Base-by-base conservation (phyloP, 805 yeast genomes). In the Candida arabinofermentans region DNA sequence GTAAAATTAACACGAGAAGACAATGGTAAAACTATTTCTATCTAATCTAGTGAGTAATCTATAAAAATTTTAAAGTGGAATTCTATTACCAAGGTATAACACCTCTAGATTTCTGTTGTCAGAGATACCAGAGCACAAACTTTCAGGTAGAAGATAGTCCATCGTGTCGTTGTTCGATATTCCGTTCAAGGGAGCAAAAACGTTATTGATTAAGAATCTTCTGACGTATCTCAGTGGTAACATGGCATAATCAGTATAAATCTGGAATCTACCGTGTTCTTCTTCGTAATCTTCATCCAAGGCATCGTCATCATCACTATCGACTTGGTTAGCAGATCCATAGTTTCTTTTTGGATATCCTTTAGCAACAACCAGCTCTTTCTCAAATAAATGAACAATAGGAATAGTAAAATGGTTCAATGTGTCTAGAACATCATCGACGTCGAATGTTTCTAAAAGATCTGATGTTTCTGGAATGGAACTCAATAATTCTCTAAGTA, bases 351-450 rank as follows among this genome's bases (percentile, higher is more conserved):
- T 12, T 13, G 17, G 10, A 9, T 16, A 24, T 16, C 21, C 13
- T 24, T 43, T 41, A n/a, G 55, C 46, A 14, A 37, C 42, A 21
- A 57, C 49, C 16, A 48, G 27, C 34, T 54, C 55, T 12, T 45
- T 48, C 19, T 59, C 64, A 41, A 59, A 53, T 21, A 59, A 39
- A 30, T 61, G 63, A 18, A 57, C 49, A 12, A 60, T 46, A 5
- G 57, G 55, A 12, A 51, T 34, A n/a, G 48, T 42, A 21, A 49
- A 40, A 12, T 29, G 24, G 10, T 42, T 34, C 3, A 36, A 21
- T 12, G 27, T 37, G 33, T 41, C 49, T n/a, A 49, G 8, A 9
- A 44, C 19, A 13, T 40, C 48, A 17, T 40, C 47, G 10, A 39
- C 45, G 18, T 30, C 42, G 17, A 42, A 39, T 8, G n/a, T 26